Percentiles rank a stretch among this genome's conserved stretches.
Evolutionary conservation across 306 rosid species (phyloP).

Genomic region (Medicago ruthenica): DNA sequence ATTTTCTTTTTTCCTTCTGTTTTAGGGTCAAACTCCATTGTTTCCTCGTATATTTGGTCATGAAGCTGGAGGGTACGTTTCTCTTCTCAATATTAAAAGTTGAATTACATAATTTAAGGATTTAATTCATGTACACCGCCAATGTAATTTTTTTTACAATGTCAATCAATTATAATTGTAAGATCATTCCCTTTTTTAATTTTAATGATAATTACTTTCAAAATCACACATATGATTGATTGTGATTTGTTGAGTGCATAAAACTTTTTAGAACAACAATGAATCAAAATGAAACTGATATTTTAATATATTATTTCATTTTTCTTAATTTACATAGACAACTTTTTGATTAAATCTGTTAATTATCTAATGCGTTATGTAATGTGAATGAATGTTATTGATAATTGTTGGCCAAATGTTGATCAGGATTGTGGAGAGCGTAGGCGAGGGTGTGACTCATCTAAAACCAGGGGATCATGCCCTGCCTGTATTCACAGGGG

Average conservation of each 20-base stretch:
- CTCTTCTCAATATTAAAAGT: background rate
- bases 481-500: constrained; percentile 92
- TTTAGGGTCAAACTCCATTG: constrained; percentile 82
- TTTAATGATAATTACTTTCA: no score
- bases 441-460: constrained; percentile 88
- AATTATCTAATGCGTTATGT: background rate
- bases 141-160: no score
- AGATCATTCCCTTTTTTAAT: no score
- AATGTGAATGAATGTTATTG: background rate
- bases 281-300: no score
- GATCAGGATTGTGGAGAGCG: constrained; percentile 70
- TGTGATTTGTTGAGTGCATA: no score
- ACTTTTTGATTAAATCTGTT: background rate
- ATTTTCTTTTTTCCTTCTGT: background rate
- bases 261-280: no score
- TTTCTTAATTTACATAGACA: background rate
- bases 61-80: constrained; percentile 89
- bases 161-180: no score
- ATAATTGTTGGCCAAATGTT: constrained; percentile 26
- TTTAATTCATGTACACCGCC: no score
- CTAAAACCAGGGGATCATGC: constrained; percentile 86
- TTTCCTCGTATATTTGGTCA: constrained; percentile 97
- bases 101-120: background rate
- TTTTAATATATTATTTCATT: background rate
- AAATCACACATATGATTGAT: no score